These are phyloP conservation scores for Castanospermum australe DNA, from an alignment of 306 rosid species.

Conservation along the genomic window DNA sequence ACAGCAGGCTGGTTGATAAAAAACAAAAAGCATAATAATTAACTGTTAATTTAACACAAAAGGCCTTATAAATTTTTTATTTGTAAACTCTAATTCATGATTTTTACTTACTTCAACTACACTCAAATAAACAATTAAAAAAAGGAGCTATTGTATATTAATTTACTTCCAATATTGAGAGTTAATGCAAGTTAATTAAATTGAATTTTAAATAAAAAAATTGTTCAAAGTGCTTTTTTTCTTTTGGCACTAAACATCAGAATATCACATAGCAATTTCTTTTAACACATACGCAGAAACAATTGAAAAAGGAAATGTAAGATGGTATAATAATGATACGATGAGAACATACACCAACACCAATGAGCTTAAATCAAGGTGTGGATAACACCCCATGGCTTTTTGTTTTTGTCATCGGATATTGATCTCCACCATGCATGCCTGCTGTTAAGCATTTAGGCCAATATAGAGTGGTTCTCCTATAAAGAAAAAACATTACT, in stretches of 20 bases:
- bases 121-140: no score
- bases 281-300: background rate
- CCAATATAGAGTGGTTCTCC: background rate
- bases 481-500: background rate
- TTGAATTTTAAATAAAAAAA: no score
- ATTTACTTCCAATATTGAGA: no score
- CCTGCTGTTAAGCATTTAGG: conserved; percentile 34
- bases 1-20: background rate
- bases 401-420: conserved; percentile 1
- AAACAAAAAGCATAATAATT: no score
- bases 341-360: conserved; percentile 18
- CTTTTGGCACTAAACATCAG: background rate
- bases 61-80: no score
- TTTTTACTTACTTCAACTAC: background rate
- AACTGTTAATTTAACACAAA: background rate
- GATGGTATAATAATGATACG: background rate
- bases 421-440: conserved; percentile 4
- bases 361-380: background rate
- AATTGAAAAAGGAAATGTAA: background rate
- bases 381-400: background rate
- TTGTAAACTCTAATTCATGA: no score
- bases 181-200: no score
- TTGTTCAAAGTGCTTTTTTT: background rate
- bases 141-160: no score
- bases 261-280: background rate